A percentile compares a stretch with the other conserved stretches of the same genome.
Evolutionary conservation across 345 rosid species (phyloP).

Genomic region (Eucalyptus cloeziana): DNA sequence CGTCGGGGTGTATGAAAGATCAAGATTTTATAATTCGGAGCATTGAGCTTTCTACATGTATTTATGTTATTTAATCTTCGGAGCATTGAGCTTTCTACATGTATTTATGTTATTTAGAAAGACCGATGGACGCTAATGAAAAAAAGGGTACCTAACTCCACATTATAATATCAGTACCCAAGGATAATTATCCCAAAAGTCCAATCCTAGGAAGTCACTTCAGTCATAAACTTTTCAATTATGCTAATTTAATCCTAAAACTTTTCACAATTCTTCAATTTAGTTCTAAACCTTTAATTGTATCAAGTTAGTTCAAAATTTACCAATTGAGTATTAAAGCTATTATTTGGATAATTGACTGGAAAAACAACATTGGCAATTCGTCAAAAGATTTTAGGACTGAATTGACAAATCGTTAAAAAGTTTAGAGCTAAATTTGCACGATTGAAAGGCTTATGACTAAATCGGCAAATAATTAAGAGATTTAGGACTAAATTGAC

Average conservation of each 20-base stretch:
- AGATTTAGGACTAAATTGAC: too few species aligned
- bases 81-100: not conserved
- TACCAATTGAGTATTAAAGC: too few species aligned
- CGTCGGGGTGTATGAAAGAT: not conserved
- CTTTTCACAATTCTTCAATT: too few species aligned
- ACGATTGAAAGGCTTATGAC: not conserved
- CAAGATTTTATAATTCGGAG: not conserved
- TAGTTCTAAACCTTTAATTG: too few species aligned
- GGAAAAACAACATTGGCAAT: too few species aligned
- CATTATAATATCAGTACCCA: not conserved
- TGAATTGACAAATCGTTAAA: too few species aligned
- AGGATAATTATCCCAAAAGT: not conserved
- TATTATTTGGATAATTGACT: not conserved
- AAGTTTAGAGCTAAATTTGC: too few species aligned
- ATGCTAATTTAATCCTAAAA: too few species aligned
- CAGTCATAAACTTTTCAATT: not conserved
- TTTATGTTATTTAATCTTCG: not conserved
- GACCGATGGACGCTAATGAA: not conserved
- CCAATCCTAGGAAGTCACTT: too few species aligned
- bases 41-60: not conserved
- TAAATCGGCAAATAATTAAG: too few species aligned
- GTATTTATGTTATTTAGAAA: not conserved
- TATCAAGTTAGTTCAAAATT: too few species aligned
- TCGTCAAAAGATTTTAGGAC: not conserved
- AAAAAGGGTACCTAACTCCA: not conserved